Conservation (phyloP, 2,329 filamentous ascomycete genomes). For the Penicillium freii region DNA sequence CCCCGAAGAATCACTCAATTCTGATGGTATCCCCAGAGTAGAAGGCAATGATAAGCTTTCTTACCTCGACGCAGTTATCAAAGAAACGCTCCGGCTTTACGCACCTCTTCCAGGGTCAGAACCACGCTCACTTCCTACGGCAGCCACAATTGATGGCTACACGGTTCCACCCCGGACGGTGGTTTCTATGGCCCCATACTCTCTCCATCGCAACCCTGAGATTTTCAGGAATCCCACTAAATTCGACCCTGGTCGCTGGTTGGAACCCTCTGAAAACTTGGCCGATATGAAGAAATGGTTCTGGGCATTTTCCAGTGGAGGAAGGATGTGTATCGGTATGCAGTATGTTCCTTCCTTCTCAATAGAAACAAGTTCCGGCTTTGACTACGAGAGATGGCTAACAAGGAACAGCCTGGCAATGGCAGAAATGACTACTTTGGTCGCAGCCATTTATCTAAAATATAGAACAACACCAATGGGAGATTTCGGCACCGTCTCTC, state of each 20-base stretch:
- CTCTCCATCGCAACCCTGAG: background rate
- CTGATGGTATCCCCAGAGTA: background rate
- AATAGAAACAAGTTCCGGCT: background rate
- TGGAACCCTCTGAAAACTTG: background rate
- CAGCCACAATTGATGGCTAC: background rate
- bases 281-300: background rate
- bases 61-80: background rate
- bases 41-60: background rate
- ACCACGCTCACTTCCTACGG: background rate
- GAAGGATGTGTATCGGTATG: background rate
- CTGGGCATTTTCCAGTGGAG: background rate
- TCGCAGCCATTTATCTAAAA: background rate
- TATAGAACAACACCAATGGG: background rate
- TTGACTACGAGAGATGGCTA: background rate
- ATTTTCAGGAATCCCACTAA: background rate
- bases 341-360: background rate
- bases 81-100: background rate
- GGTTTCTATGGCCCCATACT: background rate
- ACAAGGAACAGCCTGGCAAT: background rate
- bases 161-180: background rate
- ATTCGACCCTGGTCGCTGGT: background rate
- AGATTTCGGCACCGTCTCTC: background rate
- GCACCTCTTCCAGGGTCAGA: background rate
- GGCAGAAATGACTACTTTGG: background rate
- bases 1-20: background rate